Evolutionary conservation across 352 stramenopile species (phyloP).

Genomic region (Globisporangium abappressorium): DNA sequence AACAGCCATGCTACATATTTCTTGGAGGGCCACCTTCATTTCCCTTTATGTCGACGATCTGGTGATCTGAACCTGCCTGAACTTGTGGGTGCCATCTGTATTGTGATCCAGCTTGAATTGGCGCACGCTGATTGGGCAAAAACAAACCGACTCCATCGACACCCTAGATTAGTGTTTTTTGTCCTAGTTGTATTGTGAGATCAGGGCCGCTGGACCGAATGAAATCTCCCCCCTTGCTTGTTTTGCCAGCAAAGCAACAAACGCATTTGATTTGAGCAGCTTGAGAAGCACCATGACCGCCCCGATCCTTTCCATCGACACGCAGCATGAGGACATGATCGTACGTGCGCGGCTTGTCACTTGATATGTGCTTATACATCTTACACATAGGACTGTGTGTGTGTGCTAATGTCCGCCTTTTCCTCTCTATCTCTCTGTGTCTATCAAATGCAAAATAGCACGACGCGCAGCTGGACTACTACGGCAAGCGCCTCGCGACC

Average conservation of each 20-base stretch:
- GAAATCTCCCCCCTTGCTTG: constrained; percentile 10
- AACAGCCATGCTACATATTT: not conserved
- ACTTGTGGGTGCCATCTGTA: not conserved
- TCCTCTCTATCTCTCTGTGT: constrained; percentile 20
- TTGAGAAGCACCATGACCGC: constrained; percentile 56
- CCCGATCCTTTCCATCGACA: constrained; percentile 92
- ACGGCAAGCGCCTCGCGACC: constrained; percentile 98
- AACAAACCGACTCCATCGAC: not conserved
- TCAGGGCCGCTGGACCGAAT: not conserved
- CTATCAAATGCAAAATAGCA: constrained; percentile 52
- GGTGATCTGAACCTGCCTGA: not conserved
- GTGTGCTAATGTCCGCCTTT: not conserved
- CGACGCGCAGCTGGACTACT: constrained; percentile 99
- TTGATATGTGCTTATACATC: not conserved
- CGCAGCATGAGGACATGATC: constrained; percentile 98
- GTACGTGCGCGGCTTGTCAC: constrained; percentile 31
- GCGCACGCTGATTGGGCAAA: constrained; percentile 24
- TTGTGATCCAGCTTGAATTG: constrained; percentile 21
- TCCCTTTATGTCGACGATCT: not conserved
- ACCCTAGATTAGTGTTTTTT: not conserved
- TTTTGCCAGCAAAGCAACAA: constrained; percentile 28
- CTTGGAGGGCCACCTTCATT: not conserved
- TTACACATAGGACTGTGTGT: not conserved
- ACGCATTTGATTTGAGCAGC: constrained; percentile 5
- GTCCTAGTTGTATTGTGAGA: constrained; percentile 7